A percentile compares a stretch with the other conserved stretches of the same genome.
Evolutionary conservation across 2,329 filamentous ascomycete species (phyloP).

Genomic region (Dactylellina sp.): DNA sequence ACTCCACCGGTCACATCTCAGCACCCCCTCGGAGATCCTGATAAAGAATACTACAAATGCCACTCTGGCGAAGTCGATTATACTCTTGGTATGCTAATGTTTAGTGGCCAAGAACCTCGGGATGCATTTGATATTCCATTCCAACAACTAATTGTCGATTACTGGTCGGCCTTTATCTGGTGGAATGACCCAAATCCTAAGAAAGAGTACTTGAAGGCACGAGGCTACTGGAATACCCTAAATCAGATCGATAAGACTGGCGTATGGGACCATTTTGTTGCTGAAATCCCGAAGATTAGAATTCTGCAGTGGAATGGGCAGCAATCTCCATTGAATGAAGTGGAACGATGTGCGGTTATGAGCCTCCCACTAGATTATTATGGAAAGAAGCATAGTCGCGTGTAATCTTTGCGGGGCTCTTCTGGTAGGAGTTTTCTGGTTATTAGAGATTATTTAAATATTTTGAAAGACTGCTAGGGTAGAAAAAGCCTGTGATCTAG

Average conservation of each 20-base stretch:
- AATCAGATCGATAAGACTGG: constrained; percentile 60
- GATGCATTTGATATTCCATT: constrained; percentile 63
- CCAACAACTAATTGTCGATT: constrained; percentile 62
- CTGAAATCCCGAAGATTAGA: not conserved
- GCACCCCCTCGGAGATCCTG: constrained; percentile 63
- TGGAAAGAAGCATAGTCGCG: not conserved
- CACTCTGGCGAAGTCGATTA: constrained; percentile 64
- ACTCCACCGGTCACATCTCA: constrained; percentile 60
- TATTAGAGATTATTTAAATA: too few relatives aligned
- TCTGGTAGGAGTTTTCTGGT: too few relatives aligned
- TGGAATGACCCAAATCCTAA: constrained; percentile 62
- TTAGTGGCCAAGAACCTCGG: constrained; percentile 62
- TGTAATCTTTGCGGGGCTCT: not conserved
- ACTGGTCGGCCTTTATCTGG: constrained; percentile 63
- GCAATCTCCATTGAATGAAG: not conserved
- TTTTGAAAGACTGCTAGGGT: too few relatives aligned
- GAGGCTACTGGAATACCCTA: constrained; percentile 61
- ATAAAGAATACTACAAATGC: constrained; percentile 65
- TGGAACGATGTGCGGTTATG: constrained; percentile 9
- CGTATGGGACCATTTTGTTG: constrained; percentile 59
- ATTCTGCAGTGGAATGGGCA: constrained; percentile 31
- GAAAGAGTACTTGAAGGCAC: constrained; percentile 60
- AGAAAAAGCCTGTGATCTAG: too few relatives aligned
- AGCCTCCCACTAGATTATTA: constrained; percentile 26
- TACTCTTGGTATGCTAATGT: constrained; percentile 63